Base-by-base conservation (phyloP, 805 yeast species). In the Ogataea haglerorum region DNA sequence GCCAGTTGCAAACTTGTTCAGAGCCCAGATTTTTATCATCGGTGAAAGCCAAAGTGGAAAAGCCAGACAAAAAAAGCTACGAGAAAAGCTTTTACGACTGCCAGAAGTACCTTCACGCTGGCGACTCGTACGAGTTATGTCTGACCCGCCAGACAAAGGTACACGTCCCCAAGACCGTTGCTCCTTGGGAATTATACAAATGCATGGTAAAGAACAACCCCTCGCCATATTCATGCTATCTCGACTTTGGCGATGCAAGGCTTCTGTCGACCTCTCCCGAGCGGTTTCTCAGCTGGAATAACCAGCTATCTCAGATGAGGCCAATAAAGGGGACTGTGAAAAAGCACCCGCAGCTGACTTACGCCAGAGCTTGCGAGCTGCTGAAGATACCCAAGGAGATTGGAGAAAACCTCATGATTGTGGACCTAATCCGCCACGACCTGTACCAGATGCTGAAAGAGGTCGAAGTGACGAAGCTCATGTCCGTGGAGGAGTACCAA, bases 251-350 rank as follows among this genome's bases (percentile, higher is more conserved):
- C 2, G 84, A 81, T 46, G 74, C 75, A 19, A 68, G 72, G 10
- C 64, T 93, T 23, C 69, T 91, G 2, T 87, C 96, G 2, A 83
- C 96, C 0, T 91, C 98, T 0, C 99, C 99, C 0, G 99, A 93
- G 60, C 69, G 99, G 48, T 95, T 93, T 55, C 58, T 95, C 37
- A 74, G 82, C 2, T 95, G 98, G 96, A 72, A 72, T 40, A 60
- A 69, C 16, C 57, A 62, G 0, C 49, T 47, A 16, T 84, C 93
- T 43, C 95, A 93, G 61, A 71, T 93, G 56, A 71, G 98, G 40
- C 99, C 99, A 2, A 93, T 93, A 42, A 93, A 93, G 60, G 99
- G 99, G 4, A 93, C 99, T 0, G 96, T 93, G 2, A 78, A 72
- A 51, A 88, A 87, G 51, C 64, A 76, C 0, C 65, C 71, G 0